Conservation (phyloP, 2,329 filamentous ascomycete species). For the Pseudopyricularia javanii region DNA sequence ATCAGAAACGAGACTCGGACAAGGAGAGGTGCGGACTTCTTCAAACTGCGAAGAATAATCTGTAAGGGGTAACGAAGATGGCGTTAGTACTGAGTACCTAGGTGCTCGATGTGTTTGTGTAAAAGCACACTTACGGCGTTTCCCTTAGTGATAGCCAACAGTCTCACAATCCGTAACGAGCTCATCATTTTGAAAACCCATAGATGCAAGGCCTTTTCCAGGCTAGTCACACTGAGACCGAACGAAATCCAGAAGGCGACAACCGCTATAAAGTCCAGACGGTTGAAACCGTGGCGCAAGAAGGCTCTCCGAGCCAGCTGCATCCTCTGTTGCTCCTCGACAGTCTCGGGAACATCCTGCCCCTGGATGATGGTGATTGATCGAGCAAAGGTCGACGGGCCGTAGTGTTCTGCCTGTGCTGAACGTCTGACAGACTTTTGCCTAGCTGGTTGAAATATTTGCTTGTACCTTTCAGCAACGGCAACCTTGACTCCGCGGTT, state of each 20-base stretch:
- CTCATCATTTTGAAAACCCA: conserved; percentile 96
- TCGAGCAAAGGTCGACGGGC: conserved; percentile 56
- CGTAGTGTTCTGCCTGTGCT: conserved; percentile 26
- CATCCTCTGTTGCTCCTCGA: conserved; percentile 67
- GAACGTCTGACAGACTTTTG: conserved; percentile 51
- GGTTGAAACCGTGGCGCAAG: conserved; percentile 87
- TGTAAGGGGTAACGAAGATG: conserved; percentile 17
- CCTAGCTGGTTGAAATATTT: conserved; percentile 71
- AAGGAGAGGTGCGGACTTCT: conserved; percentile 84
- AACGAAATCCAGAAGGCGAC: conserved; percentile 94
- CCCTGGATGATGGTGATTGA: conserved; percentile 68
- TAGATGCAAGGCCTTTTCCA: conserved; percentile 60
- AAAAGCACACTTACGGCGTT: conserved; percentile 55
- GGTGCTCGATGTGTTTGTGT: too few species aligned
- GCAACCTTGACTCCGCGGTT: conserved; percentile 62
- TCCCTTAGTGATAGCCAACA: conserved; percentile 85
- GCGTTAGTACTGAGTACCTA: not conserved
- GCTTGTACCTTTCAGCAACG: conserved; percentile 62
- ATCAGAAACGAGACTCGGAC: conserved; percentile 91
- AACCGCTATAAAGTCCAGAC: conserved; percentile 87
- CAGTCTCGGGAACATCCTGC: conserved; percentile 45
- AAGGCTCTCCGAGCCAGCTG: conserved; percentile 87
- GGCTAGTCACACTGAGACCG: conserved; percentile 52
- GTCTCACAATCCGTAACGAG: conserved; percentile 79
- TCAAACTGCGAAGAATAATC: conserved; percentile 89